These are phyloP conservation scores for Ascochyta fabae DNA, from an alignment of 2,329 filamentous ascomycete species.

Conservation along the genomic window DNA sequence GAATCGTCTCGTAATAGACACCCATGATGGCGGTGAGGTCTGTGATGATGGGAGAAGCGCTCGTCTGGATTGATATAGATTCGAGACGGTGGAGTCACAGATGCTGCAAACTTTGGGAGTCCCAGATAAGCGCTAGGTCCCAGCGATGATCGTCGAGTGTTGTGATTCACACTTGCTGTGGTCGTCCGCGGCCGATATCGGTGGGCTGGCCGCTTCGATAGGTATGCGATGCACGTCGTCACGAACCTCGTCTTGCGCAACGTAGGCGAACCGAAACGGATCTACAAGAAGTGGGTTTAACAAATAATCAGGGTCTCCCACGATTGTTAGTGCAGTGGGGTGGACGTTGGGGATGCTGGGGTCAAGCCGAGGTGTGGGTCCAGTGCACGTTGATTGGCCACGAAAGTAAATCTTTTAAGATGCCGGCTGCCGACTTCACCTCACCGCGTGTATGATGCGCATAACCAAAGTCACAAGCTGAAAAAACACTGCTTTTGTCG, in stretches of 20 bases:
- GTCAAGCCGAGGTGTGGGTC: conserved; percentile 8
- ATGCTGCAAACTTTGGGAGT: neutral
- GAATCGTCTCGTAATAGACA: conserved; percentile 54
- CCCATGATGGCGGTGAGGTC: conserved; percentile 43
- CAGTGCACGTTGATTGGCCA: conserved; percentile 4
- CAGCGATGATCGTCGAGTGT: conserved; percentile 1
- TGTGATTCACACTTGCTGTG: conserved; percentile 14
- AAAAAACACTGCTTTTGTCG: too few relatives aligned
- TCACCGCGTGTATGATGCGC: too few relatives aligned
- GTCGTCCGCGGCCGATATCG: conserved; percentile 24
- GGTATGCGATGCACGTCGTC: neutral
- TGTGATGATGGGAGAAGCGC: neutral
- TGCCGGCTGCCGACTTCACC: too few relatives aligned
- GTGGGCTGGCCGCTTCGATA: neutral
- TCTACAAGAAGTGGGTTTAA: too few relatives aligned
- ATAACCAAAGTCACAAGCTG: too few relatives aligned
- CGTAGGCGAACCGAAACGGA: neutral
- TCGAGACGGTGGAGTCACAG: neutral
- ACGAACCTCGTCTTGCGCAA: neutral
- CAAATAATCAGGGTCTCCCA: neutral
- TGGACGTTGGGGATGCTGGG: conserved; percentile 3
- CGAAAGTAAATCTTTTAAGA: too few relatives aligned
- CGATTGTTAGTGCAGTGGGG: conserved; percentile 9
- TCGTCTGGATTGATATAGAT: neutral
- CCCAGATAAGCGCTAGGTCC: conserved; percentile 9